Evolutionary conservation across 2,329 filamentous ascomycete species (phyloP), one percentile per base, ranked within the genome.

Genomic region (Penicillium sp.): DNA sequence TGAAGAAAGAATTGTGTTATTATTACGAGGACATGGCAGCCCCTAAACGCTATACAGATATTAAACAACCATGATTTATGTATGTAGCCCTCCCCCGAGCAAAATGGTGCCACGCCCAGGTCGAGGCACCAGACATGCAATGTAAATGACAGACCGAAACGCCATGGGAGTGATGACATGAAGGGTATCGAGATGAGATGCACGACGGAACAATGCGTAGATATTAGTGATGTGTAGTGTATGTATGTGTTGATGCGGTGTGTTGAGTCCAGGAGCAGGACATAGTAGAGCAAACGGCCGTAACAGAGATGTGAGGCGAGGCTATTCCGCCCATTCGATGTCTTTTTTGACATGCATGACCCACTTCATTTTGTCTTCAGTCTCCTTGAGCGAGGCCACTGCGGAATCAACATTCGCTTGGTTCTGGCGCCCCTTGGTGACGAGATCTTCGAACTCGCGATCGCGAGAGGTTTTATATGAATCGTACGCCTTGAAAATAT

Each of bases 311-410:
- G 8, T n/a, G 30, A 23, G 20, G 16, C 8, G 11, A 43, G n/a
- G 52, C 61, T 63, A 70, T 49, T 67, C 62, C 46, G 66, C 60
- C 45, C 63, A 66, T 53, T 64, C 65, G 54, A 73, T 63, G 51
- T 72, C 63, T 33, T 64, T 62, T 55, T 75, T 72, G 53, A 79
- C 64, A 35, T 72, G 75, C 51, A 79, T 73, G n/a, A 71, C 71
- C 76, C 77, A 79, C 62, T 69, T 77, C 77, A 80, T 79, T 60
- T 74, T 66, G 3, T 68, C 75, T 54, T 74, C 70, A 1, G 73
- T 71, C 56, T 74, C 69, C 47, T 70, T 71, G 61, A 79, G 64
- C 20, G 76, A 71, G 28, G 66, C 67, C 40, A 79, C 64, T 35
- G 69, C 69, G 7, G 66, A 61, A 20, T 75, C 68, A 23, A 78